Percentiles rank a stretch among this genome's conserved stretches.
These are phyloP conservation scores for Catenaria anguillulae DNA, from an alignment of 371 early-diverging fungal genomes.

Conservation along the genomic window DNA sequence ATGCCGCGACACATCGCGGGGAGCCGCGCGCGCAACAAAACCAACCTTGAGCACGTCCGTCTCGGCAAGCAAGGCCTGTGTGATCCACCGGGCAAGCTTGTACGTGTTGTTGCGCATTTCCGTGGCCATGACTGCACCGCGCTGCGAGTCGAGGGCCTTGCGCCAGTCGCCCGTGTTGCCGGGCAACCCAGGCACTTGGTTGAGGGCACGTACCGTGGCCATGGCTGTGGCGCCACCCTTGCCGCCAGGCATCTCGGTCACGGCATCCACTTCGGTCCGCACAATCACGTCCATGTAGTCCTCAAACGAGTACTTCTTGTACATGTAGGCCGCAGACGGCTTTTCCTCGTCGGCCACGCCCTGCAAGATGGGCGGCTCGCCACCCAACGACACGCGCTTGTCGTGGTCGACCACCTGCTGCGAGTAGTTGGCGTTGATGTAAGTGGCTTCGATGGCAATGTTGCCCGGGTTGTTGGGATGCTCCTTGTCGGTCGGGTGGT, in stretches of 20 bases:
- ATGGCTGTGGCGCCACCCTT: constrained; percentile 48
- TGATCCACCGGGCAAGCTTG: constrained; percentile 87
- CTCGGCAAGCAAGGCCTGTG: constrained; percentile 74
- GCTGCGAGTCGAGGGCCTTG: constrained; percentile 81
- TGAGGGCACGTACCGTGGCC: constrained; percentile 68
- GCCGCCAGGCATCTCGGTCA: constrained; percentile 39
- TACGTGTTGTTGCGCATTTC: constrained; percentile 95
- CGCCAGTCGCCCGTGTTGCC: constrained; percentile 89
- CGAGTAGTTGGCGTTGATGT: constrained; percentile 70
- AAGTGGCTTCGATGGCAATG: constrained; percentile 71
- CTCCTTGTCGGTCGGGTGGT: constrained; percentile 60
- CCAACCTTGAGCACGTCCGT: constrained; percentile 85
- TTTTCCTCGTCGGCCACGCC: constrained; percentile 39
- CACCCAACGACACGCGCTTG: constrained; percentile 62
- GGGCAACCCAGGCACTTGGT: constrained; percentile 75
- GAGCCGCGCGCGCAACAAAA: constrained; percentile 55
- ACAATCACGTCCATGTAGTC: constrained; percentile 48
- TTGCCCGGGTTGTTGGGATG: constrained; percentile 71
- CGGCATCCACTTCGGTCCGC: constrained; percentile 82
- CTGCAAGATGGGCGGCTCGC: constrained; percentile 14
- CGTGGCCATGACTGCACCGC: constrained; percentile 91
- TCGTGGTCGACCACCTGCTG: constrained; percentile 66
- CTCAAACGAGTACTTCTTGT: constrained; percentile 44
- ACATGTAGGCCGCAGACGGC: constrained; percentile 71
- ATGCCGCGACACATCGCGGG: constrained; percentile 70